Base-by-base conservation (phyloP, 148 eudicot species). In the Agrostemma githago region DNA sequence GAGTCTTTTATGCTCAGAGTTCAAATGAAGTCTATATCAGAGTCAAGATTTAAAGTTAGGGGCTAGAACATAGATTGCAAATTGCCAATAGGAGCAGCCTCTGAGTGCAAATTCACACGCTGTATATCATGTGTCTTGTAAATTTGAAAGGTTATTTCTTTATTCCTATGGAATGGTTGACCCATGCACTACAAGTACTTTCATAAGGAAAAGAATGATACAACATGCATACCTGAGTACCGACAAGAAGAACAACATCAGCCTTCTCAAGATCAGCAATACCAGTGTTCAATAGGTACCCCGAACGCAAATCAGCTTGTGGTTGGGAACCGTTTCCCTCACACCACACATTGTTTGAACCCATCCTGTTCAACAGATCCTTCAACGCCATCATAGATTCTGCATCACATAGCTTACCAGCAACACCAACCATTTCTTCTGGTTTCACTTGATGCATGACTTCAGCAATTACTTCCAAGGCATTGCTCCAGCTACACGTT, bases 201-300 rank as follows among this genome's bases (percentile, higher is more conserved):
- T 9, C 8, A 26, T 12, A n/a, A 21, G 42, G 21, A 21, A 59
- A 64, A 64, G 26, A 4, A 68, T 48, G 15, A 48, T 8, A 7
- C 16, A 58, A 21, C 14, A 68, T 20, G 38, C 15, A 42, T 92
- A 95, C 99, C 99, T 95, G 99, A 67, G 96, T 86, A 67, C 97
- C 99, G 79, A 95, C 90, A 58, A 95, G 84, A 82, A 95, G 99
- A 63, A 95, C 89, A 74, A 76, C 84, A 83, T 95, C 99, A 43
- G 99, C 99, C 73, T 90, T 88, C 83, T 95, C 99, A 81, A 95
- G 89, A 72, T 94, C 99, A 83, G 92, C 84, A 67, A 95, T 95
- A 80, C 91, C 79, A 63, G 83, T 87, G 76, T 95, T 95, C 82
- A 95, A 61, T 60, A 86, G 89, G 86, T 95, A 92, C 72, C 92